These are phyloP conservation scores for Trichoderma sp. DNA, from an alignment of 2,329 filamentous ascomycete species.

Conservation along the genomic window DNA sequence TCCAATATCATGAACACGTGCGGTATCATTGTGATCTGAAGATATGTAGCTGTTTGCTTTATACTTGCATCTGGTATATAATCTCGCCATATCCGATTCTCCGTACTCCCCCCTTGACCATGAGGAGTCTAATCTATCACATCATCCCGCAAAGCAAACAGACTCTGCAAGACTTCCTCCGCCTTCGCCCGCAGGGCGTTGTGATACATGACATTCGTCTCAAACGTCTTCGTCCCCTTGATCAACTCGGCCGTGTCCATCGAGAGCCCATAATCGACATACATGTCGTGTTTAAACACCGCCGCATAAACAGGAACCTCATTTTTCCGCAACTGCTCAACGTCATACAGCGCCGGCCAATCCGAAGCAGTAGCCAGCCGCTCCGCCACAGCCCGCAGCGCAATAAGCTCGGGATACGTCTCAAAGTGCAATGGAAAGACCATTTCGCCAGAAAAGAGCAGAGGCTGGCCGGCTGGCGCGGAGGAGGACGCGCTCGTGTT, in stretches of 20 bases:
- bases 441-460: conserved; percentile 92
- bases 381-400: conserved; percentile 69
- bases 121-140: conserved; percentile 53
- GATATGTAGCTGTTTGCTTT: not conserved
- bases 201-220: conserved; percentile 88
- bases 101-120: not conserved
- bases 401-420: conserved; percentile 73
- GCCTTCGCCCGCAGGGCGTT: conserved; percentile 73
- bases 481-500: conserved; percentile 37
- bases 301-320: conserved; percentile 84
- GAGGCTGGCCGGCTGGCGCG: conserved; percentile 44
- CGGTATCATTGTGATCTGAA: not conserved
- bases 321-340: conserved; percentile 71
- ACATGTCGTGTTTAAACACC: conserved; percentile 87
- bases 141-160: conserved; percentile 77
- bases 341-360: conserved; percentile 79
- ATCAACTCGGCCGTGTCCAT: conserved; percentile 74
- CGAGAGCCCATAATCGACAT: conserved; percentile 77
- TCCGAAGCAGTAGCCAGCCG: conserved; percentile 66
- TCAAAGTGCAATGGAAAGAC: conserved; percentile 85
- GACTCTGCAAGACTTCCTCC: conserved; percentile 73
- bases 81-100: not conserved
- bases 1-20: not conserved
- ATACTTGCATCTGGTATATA: no score
- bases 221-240: conserved; percentile 74